These are phyloP conservation scores for Kitagawia praeruptora DNA, from an alignment of 129 eudicot species.

Conservation along the genomic window DNA sequence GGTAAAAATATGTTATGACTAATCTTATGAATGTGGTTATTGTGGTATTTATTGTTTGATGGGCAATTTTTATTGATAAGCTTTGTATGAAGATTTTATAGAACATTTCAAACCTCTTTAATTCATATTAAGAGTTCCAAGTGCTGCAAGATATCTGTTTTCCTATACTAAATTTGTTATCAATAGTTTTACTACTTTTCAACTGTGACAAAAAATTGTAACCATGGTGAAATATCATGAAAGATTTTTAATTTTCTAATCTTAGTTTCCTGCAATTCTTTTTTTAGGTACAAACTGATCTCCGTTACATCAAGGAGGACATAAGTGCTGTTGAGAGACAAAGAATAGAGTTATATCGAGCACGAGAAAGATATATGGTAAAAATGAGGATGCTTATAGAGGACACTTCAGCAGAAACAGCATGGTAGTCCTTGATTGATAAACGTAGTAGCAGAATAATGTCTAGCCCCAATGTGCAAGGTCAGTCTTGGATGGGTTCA, in stretches of 20 bases:
- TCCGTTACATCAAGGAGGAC: constrained; percentile 76
- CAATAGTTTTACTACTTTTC: not conserved
- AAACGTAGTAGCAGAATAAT: constrained; percentile 33
- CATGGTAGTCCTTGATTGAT: constrained; percentile 55
- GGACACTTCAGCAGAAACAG: constrained; percentile 34
- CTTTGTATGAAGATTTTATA: no score
- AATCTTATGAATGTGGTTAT: no score
- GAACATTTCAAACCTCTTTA: not conserved
- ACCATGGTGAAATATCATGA: not conserved
- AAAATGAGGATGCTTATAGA: constrained; percentile 48
- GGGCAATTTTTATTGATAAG: no score
- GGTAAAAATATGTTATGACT: no score
- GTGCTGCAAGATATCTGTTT: not conserved
- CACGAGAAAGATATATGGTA: constrained; percentile 46
- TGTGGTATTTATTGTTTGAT: no score
- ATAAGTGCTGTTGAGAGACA: constrained; percentile 64
- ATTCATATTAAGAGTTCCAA: not conserved
- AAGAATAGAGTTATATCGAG: constrained; percentile 49
- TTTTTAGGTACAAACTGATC: constrained; percentile 71
- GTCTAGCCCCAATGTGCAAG: constrained; percentile 22
- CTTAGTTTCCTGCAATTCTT: constrained; percentile 3
- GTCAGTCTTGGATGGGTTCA: constrained; percentile 24
- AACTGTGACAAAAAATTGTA: not conserved
- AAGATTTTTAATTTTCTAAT: not conserved
- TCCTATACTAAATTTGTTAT: not conserved